These are phyloP conservation scores for Silybum marianum DNA, from an alignment of 129 eudicot genomes.

Conservation along the genomic window DNA sequence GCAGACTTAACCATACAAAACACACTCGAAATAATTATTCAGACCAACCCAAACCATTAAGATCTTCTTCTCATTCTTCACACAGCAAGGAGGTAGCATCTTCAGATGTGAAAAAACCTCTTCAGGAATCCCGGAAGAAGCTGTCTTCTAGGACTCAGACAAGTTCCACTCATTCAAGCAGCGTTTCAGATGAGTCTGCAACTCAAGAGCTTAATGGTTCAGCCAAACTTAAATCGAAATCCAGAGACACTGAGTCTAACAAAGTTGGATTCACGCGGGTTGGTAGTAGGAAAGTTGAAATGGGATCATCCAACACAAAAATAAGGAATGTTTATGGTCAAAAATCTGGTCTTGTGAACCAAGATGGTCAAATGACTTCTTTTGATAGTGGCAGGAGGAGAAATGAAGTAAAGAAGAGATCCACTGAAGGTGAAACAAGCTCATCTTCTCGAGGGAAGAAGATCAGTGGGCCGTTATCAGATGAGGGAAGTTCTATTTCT, in stretches of 20 bases:
- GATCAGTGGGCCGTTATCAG: slow-evolving; percentile 23
- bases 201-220: slow-evolving; percentile 18
- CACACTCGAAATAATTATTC: slow-evolving; percentile 32
- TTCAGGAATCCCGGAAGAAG: slow-evolving; percentile 36
- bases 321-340: slow-evolving; percentile 33
- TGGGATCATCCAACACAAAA: slow-evolving; percentile 21
- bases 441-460: slow-evolving; percentile 59
- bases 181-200: slow-evolving; percentile 29
- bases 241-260: slow-evolving; percentile 31
- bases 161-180: slow-evolving; percentile 33
- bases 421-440: slow-evolving; percentile 61
- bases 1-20: slow-evolving; percentile 56
- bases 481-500: slow-evolving; percentile 32
- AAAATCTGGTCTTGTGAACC: slow-evolving; percentile 37
- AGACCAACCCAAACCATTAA: slow-evolving; percentile 39
- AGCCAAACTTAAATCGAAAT: slow-evolving; percentile 20
- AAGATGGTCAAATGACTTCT: slow-evolving; percentile 37
- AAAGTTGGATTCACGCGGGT: slow-evolving; percentile 22
- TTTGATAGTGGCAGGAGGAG: slow-evolving; percentile 34
- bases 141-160: slow-evolving; percentile 22
- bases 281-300: slow-evolving; percentile 18
- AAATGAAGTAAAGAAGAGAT: slow-evolving; percentile 45
- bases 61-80: slow-evolving; percentile 41
- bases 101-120: slow-evolving; percentile 29
- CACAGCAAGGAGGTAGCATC: slow-evolving; percentile 11